Conservation (phyloP, 2,329 filamentous ascomycete genomes). For the Didymella segeticola region DNA sequence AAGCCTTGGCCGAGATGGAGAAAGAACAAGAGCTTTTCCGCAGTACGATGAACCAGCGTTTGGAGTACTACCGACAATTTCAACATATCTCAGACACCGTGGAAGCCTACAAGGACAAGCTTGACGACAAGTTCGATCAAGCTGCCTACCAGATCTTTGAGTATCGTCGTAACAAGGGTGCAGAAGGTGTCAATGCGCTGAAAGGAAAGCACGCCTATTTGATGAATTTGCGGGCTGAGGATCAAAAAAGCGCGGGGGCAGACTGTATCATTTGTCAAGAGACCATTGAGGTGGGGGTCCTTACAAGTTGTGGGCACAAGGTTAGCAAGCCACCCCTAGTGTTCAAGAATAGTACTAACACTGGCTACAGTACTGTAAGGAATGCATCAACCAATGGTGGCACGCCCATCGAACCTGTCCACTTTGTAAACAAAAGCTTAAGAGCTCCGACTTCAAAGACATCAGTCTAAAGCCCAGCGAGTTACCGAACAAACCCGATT, state of each 20-base stretch:
- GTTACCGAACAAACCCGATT: conserved; percentile 70
- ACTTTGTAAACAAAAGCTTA: conserved; percentile 77
- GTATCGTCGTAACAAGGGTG: conserved; percentile 59
- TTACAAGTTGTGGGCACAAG: conserved; percentile 84
- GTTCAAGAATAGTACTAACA: conserved; percentile 1
- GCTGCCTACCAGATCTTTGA: conserved; percentile 53
- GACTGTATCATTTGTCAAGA: conserved; percentile 88
- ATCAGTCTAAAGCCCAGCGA: conserved; percentile 82
- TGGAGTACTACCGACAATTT: conserved; percentile 90
- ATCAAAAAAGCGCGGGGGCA: conserved; percentile 60
- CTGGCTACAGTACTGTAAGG: conserved; percentile 76
- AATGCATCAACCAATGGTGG: conserved; percentile 84
- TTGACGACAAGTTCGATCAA: conserved; percentile 63
- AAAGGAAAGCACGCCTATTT: conserved; percentile 80
- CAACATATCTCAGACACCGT: conserved; percentile 92
- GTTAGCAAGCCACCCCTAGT: conserved; percentile 7
- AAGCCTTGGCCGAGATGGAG: conserved; percentile 61
- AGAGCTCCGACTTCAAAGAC: conserved; percentile 74
- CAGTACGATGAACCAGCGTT: conserved; percentile 78
- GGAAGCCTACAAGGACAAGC: conserved; percentile 71
- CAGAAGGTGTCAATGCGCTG: conserved; percentile 65
- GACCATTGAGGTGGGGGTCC: conserved; percentile 75
- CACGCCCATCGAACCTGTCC: conserved; percentile 77
- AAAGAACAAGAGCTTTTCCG: conserved; percentile 79
- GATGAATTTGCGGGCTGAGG: conserved; percentile 67